Base-by-base conservation (phyloP, 1,284 basidiomycete genomes). In the Tilletia indica region DNA sequence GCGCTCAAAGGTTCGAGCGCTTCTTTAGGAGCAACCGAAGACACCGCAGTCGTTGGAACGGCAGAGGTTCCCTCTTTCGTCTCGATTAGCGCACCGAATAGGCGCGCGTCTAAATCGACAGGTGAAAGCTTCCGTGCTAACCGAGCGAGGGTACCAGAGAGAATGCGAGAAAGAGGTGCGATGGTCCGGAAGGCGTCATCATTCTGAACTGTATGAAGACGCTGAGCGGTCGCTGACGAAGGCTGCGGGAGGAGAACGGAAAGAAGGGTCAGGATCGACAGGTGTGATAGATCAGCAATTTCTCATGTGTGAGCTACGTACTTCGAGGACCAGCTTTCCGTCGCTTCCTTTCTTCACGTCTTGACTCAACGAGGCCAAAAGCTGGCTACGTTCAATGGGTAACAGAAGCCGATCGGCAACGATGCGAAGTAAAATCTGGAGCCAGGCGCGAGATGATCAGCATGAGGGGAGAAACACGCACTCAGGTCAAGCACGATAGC, bases 281-380 rank as follows among this genome's bases (percentile, higher is more conserved):
- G 14, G 51, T 19, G 51, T 5, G n/a, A 25, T 6, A 54, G 51
- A 54, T 54, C 19, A 6, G 16, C 2, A 45, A 45, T 1, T 31
- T 31, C 25, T n/a, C 25, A 2, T 31, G 25, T 2, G 25, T 14
- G 51, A 54, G 16, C 11, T 54, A 38, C 58, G 14, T 2, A 63
- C 58, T 9, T 63, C 58, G 6, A 63, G 58, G 9, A 63, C 8
- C 5, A 63, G 58, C 36, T 63, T 63, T n/a, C 58, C 58, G 19
- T 16, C 21, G 19, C 5, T 14, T 21, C 31, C 36, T 38, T 25
- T 63, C 19, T 31, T 14, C 4, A 63, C 34, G 58, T 63, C 58
- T 25, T 16, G 12, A 2, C 14, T 9, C 58, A 63, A 31, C 5
- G 25, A 21, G 5, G 4, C 4, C 25, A 63, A 31, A 0, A 63